Percentiles rank a stretch among this genome's conserved stretches.
phyloP scores from a whole-genome alignment of 2,329 filamentous ascomycete species.

The Cercospora sesami region DNA sequence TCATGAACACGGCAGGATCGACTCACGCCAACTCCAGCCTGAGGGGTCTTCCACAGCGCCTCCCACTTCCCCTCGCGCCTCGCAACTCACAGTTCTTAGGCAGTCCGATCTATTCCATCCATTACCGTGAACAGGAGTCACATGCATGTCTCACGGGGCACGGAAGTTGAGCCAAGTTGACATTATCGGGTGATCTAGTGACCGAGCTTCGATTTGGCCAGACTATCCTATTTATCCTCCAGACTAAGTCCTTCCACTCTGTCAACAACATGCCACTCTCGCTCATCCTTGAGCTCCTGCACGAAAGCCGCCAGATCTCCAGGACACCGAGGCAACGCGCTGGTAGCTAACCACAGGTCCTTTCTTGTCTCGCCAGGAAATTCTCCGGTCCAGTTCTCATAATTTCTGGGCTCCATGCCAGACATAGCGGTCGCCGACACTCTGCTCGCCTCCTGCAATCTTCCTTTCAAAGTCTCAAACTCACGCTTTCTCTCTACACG shows the following conservation, averaged over 20 bases:
- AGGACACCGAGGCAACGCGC: constrained; percentile 13
- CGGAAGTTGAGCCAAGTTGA: not conserved
- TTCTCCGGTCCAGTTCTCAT: constrained; percentile 25
- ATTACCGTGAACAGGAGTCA: not conserved
- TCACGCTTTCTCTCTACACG: constrained; percentile 15
- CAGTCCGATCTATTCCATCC: not conserved
- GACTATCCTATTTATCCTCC: not conserved
- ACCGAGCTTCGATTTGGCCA: not conserved
- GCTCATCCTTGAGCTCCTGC: not conserved
- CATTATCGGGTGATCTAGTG: not conserved
- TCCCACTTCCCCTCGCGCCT: not conserved
- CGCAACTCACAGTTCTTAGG: not conserved
- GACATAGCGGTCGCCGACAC: constrained; percentile 12
- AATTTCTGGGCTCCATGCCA: constrained; percentile 20
- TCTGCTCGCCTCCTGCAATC: constrained; percentile 10
- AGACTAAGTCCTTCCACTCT: not conserved
- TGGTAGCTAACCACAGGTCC: constrained; percentile 11
- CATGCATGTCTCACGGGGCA: not conserved
- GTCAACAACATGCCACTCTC: constrained; percentile 5
- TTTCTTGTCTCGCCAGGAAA: constrained; percentile 16
- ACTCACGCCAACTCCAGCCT: not conserved
- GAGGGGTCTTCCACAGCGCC: not conserved
- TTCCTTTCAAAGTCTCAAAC: constrained; percentile 19
- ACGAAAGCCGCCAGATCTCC: constrained; percentile 4
- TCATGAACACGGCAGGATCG: not conserved